Evolutionary conservation across 140 eudicot species (phyloP), one percentile per base, ranked within the genome.

Genomic region (Erigeron philadelphicus): DNA sequence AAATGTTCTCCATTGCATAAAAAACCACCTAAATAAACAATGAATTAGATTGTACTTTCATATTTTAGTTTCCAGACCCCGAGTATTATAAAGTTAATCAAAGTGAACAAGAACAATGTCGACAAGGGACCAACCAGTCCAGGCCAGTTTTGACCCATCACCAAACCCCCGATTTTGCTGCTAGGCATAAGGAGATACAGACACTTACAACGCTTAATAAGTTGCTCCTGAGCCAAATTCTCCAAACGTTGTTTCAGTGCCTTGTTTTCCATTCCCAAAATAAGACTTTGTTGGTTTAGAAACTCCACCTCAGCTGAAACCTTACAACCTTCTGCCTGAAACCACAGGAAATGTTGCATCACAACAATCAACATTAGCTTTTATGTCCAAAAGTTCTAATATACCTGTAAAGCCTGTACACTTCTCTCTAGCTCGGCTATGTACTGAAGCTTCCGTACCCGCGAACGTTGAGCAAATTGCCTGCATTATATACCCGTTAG

Each of bases 391-490:
- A 68, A 75, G 54, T 55, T 66, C 41, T 54, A 44, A 75, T 66
- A 46, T 79, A 74, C 96, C 93, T 84, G 90, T 74, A 89, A 66
- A 60, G 87, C 86, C 63, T 89, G 96, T 45, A 89, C 96, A 78
- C 80, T 80, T 76, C 95, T 89, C 75, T 89, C 96, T 38, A 89
- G 90, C 75, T 86, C 90, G 53, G 86, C 96, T 61, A 89, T 86
- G 70, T 89, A 84, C 71, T 89, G 94, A 78, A 89, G 86, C 74
- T 89, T 89, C 67, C 95, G 78, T 64, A 89, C 96, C 56, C 96
- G 86, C 1, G 95, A 89, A 19, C 95, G 86, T 44, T 86, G 96
- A 81, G 94, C 94, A 81, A 80, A 88, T 75, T 86, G 94, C 86
- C 96, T 88, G 81, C 71, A 81, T 73, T 45, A 61, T 12, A 75